Conservation (phyloP, 139 green algal genomes). For the Chlorella vulgaris region DNA sequence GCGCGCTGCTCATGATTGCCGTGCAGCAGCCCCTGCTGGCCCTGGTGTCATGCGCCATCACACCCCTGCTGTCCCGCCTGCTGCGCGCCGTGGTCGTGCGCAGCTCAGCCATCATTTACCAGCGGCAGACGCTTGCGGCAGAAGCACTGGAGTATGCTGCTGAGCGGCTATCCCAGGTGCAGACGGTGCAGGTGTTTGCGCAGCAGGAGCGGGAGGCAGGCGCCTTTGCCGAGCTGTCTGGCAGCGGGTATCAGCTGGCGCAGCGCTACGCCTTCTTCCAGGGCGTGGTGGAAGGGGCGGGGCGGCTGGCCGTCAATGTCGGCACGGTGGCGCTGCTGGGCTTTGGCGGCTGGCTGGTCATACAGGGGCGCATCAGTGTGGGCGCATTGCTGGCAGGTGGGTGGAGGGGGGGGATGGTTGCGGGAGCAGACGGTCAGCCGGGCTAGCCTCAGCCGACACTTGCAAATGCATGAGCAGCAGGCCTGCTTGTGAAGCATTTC, state of each 20-base stretch:
- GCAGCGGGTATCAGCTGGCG: conserved; percentile 11
- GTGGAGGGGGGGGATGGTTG: background rate
- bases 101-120: conserved; percentile 24
- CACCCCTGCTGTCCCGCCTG: conserved; percentile 27
- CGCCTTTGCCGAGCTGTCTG: conserved; percentile 5
- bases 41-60: conserved; percentile 32
- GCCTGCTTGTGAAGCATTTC: too few species aligned
- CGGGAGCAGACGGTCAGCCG: background rate
- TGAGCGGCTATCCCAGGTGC: conserved; percentile 33
- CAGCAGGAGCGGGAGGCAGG: conserved; percentile 29
- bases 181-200: conserved; percentile 47
- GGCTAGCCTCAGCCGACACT: too few species aligned
- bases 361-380: conserved; percentile 22
- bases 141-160: conserved; percentile 39
- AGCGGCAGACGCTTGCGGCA: conserved; percentile 23
- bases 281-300: conserved; percentile 44
- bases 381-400: conserved; percentile 26
- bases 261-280: conserved; percentile 41
- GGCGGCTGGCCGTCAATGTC: conserved; percentile 43
- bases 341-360: conserved; percentile 40
- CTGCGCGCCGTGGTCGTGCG: conserved; percentile 37
- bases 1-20: conserved; percentile 29
- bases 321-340: conserved; percentile 40
- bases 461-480: too few species aligned
- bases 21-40: conserved; percentile 40